phyloP scores from a whole-genome alignment of 306 rosid genomes.

The Psophocarpus tetragonolobus region DNA sequence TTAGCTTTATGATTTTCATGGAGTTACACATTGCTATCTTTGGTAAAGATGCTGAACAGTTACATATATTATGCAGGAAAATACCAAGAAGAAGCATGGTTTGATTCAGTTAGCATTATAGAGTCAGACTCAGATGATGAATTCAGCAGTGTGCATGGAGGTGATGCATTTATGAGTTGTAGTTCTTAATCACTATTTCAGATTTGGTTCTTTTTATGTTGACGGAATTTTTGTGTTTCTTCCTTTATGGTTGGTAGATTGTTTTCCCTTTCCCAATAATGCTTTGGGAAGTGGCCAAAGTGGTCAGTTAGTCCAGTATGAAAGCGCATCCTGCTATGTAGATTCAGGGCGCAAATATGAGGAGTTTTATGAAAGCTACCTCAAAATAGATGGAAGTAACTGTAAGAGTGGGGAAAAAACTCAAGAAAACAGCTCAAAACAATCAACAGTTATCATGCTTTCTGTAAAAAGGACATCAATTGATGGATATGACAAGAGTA shows the following conservation, averaged over 20 bases:
- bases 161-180: conserved; percentile 42
- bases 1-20: conserved; percentile 6
- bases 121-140: conserved; percentile 94
- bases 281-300: conserved; percentile 54
- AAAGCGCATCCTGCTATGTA: conserved; percentile 65
- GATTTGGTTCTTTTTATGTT: not conserved
- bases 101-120: conserved; percentile 74
- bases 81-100: conserved; percentile 86
- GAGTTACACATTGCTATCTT: conserved; percentile 22
- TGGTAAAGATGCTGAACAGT: conserved; percentile 12
- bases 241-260: conserved; percentile 52
- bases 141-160: conserved; percentile 86
- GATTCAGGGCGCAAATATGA: conserved; percentile 64
- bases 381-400: conserved; percentile 62
- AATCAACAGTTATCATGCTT: conserved; percentile 74
- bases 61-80: conserved; percentile 44
- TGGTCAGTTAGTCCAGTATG: conserved; percentile 68
- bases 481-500: conserved; percentile 53
- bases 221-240: conserved; percentile 4
- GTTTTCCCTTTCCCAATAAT: conserved; percentile 55
- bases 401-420: conserved; percentile 47
- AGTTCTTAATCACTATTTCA: not conserved
- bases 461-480: conserved; percentile 69
- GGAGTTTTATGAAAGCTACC: conserved; percentile 72
- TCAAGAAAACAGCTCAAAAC: conserved; percentile 57